These are phyloP conservation scores for Bipolaris cookei DNA, from an alignment of 2,329 filamentous ascomycete species.

Conservation along the genomic window DNA sequence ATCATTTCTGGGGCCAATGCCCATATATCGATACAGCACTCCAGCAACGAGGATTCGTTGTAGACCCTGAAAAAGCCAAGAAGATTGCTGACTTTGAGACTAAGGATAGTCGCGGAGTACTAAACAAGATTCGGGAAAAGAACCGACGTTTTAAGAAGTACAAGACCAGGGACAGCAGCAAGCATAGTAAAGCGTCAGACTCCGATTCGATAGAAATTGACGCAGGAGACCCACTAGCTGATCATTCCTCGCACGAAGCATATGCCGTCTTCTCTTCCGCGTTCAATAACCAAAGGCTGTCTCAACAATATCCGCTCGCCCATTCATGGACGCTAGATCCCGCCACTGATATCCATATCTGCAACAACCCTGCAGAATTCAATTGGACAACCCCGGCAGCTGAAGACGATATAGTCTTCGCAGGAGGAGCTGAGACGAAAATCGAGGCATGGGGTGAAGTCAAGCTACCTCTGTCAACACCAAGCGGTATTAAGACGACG, in stretches of 20 bases:
- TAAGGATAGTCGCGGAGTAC: background rate
- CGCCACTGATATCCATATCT: background rate
- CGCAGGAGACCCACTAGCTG: slow-evolving; percentile 3
- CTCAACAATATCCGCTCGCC: background rate
- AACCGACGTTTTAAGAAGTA: slow-evolving; percentile 7
- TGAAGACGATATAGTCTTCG: background rate
- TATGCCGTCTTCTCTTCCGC: slow-evolving; percentile 12
- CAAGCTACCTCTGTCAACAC: background rate
- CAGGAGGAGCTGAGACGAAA: background rate
- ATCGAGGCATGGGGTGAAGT: background rate
- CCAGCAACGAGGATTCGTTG: slow-evolving; percentile 13
- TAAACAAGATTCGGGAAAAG: slow-evolving; percentile 5
- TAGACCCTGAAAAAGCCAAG: slow-evolving; percentile 23
- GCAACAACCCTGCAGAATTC: background rate
- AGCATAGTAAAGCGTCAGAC: background rate
- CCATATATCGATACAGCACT: slow-evolving; percentile 14
- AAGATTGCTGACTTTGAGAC: slow-evolving; percentile 7
- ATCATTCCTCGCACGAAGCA: background rate
- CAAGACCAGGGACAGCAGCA: background rate
- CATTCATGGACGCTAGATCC: background rate
- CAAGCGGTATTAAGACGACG: background rate
- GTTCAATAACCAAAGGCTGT: background rate
- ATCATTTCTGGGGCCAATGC: slow-evolving; percentile 19
- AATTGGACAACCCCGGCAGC: background rate
- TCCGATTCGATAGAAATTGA: slow-evolving; percentile 17